phyloP scores from a whole-genome alignment of 2,329 filamentous ascomycete genomes.

The Herpotrichia juniperi region DNA sequence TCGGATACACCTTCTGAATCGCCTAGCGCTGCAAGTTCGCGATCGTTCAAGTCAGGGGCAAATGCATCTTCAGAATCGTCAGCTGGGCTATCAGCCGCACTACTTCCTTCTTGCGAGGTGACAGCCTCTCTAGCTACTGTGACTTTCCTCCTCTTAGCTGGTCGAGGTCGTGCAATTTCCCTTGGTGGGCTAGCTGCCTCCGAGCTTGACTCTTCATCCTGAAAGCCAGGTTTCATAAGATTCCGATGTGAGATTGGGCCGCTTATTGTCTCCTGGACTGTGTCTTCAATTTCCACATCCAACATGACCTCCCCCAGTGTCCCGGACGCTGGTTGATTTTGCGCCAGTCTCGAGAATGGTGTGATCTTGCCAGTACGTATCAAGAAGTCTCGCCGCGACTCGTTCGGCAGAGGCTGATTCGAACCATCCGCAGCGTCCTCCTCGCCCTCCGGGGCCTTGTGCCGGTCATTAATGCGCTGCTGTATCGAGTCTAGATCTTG shows the following conservation, averaged over 20 bases:
- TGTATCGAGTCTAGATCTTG: slow-evolving; percentile 82
- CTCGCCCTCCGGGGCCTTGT: slow-evolving; percentile 59
- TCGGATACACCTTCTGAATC: slow-evolving; percentile 45
- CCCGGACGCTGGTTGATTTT: slow-evolving; percentile 67
- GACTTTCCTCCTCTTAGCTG: slow-evolving; percentile 51
- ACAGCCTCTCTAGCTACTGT: slow-evolving; percentile 16
- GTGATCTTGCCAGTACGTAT: slow-evolving; percentile 98
- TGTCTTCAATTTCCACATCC: slow-evolving; percentile 77
- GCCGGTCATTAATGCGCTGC: slow-evolving; percentile 77
- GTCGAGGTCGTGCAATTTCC: slow-evolving; percentile 33
- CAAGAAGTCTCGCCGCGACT: slow-evolving; percentile 85
- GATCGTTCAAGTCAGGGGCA: slow-evolving; percentile 48
- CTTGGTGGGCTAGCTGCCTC: slow-evolving; percentile 37
- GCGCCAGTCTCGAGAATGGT: slow-evolving; percentile 81
- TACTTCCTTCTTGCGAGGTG: slow-evolving; percentile 22
- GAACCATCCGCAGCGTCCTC: slow-evolving; percentile 53
- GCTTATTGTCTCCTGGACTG: slow-evolving; percentile 52
- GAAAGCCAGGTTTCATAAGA: slow-evolving; percentile 56
- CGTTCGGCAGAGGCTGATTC: slow-evolving; percentile 72
- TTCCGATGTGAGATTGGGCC: slow-evolving; percentile 55
- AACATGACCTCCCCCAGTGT: slow-evolving; percentile 78
- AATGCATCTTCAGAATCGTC: slow-evolving; percentile 50
- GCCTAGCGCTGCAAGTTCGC: slow-evolving; percentile 43
- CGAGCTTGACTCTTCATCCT: slow-evolving; percentile 34
- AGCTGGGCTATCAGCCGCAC: slow-evolving; percentile 24